These are phyloP conservation scores for Emergomyces africanus DNA, from an alignment of 2,329 filamentous ascomycete genomes.

Conservation along the genomic window DNA sequence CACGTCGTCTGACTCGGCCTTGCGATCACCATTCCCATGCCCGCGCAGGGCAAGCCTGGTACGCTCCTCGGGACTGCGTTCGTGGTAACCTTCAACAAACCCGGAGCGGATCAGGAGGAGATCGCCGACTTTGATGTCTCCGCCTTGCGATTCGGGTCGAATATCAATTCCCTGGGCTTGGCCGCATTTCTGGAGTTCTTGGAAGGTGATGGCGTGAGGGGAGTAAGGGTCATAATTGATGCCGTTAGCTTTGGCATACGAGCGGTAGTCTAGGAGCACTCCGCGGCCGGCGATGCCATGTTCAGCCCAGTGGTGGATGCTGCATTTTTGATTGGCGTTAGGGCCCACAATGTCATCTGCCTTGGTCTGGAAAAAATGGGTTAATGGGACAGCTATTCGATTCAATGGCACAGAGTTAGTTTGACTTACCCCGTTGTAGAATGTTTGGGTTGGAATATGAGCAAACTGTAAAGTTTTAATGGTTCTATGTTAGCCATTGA, in stretches of 20 bases:
- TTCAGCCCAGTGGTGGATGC: conserved; percentile 31
- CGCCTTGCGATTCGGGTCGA: conserved; percentile 39
- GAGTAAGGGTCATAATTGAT: conserved; percentile 41
- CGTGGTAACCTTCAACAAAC: conserved; percentile 46
- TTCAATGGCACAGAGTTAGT: neutral
- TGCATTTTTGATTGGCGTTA: conserved; percentile 25
- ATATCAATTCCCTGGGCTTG: conserved; percentile 50
- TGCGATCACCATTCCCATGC: conserved; percentile 1
- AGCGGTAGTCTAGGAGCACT: conserved; percentile 30
- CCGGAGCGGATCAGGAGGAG: conserved; percentile 55
- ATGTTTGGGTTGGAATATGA: conserved; percentile 24
- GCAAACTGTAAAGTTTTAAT: conserved; percentile 21
- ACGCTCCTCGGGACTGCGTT: conserved; percentile 26
- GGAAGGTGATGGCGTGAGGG: conserved; percentile 40
- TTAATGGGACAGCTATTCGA: neutral
- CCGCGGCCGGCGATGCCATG: conserved; percentile 32
- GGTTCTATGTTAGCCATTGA: conserved; percentile 2
- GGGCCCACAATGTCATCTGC: conserved; percentile 23
- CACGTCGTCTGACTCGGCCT: conserved; percentile 20
- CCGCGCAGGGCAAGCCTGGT: conserved; percentile 19
- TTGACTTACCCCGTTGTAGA: conserved; percentile 28
- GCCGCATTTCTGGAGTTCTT: conserved; percentile 47
- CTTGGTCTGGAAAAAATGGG: conserved; percentile 17
- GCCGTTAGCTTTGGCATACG: conserved; percentile 39
- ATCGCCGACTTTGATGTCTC: conserved; percentile 47